These are phyloP conservation scores for Nelumbo lutea DNA, from an alignment of 164 flowering plant genomes.

Conservation along the genomic window DNA sequence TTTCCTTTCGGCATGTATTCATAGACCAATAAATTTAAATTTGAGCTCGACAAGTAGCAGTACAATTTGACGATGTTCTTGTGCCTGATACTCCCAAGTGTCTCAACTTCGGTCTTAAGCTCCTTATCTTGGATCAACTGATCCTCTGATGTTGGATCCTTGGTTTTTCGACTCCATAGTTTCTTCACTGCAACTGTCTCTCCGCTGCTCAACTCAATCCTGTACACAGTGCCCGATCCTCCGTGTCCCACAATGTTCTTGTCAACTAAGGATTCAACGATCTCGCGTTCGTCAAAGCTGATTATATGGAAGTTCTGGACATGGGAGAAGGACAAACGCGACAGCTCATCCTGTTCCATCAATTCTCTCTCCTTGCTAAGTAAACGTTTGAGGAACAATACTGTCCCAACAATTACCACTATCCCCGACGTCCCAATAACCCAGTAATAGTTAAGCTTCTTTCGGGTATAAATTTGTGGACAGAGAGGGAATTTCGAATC, in stretches of 20 bases:
- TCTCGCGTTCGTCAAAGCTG: constrained; percentile 59
- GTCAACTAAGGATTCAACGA: constrained; percentile 60
- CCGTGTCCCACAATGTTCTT: constrained; percentile 92
- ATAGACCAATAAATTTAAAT: constrained; percentile 69
- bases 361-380: constrained; percentile 28
- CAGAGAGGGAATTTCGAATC: constrained; percentile 49
- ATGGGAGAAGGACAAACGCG: constrained; percentile 49
- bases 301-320: constrained; percentile 76
- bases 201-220: constrained; percentile 58
- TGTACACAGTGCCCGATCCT: constrained; percentile 90
- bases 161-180: constrained; percentile 58
- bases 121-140: constrained; percentile 49
- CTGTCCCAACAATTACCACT: constrained; percentile 43
- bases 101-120: constrained; percentile 82
- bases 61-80: constrained; percentile 88
- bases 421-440: constrained; percentile 38
- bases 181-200: constrained; percentile 83
- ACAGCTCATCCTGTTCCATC: constrained; percentile 39
- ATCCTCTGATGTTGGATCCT: constrained; percentile 47
- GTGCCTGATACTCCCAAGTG: constrained; percentile 86
- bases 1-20: constrained; percentile 97
- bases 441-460: constrained; percentile 49
- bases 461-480: constrained; percentile 25
- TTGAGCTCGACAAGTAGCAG: constrained; percentile 66
- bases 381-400: constrained; percentile 48